phyloP scores from a whole-genome alignment of 1,139 yeast genomes.

The Pichia kudriavzevii region DNA sequence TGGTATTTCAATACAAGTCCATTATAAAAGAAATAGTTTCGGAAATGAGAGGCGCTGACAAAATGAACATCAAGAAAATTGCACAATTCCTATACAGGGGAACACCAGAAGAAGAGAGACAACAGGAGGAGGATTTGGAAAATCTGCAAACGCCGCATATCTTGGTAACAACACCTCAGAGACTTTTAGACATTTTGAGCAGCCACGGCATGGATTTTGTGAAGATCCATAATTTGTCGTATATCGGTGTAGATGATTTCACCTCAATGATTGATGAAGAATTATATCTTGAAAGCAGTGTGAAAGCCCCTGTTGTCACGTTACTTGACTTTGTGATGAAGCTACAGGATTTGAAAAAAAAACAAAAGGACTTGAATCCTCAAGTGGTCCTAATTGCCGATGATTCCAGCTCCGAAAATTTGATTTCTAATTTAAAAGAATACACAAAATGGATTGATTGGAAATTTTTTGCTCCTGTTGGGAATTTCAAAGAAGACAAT shows the following conservation, averaged over 20 bases:
- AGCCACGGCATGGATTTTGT: slow-evolving; percentile 27
- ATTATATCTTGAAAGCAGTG: slow-evolving; percentile 14
- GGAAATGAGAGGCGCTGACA: slow-evolving; percentile 2
- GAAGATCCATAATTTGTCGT: slow-evolving; percentile 22
- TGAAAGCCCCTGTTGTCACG: slow-evolving; percentile 21
- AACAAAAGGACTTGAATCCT: slow-evolving; percentile 26
- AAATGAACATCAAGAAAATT: slow-evolving; percentile 10
- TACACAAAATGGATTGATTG: slow-evolving; percentile 27
- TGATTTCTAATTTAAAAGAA: slow-evolving; percentile 21
- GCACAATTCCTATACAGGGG: slow-evolving; percentile 27
- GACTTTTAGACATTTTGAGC: slow-evolving; percentile 28
- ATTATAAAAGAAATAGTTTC: slow-evolving; percentile 15
- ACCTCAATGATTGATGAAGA: slow-evolving; percentile 23
- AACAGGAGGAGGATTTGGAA: slow-evolving; percentile 21
- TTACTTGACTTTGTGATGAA: slow-evolving; percentile 25
- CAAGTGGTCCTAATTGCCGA: slow-evolving; percentile 24
- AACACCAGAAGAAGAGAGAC: slow-evolving; percentile 18
- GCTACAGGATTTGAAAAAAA: slow-evolving; percentile 25
- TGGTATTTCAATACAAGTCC: slow-evolving; percentile 21
- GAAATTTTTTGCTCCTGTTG: slow-evolving; percentile 24
- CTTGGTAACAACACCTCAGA: slow-evolving; percentile 28
- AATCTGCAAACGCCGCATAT: slow-evolving; percentile 25
- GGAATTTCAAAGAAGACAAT: slow-evolving; percentile 18
- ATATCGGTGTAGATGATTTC: slow-evolving; percentile 28
- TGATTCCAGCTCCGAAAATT: slow-evolving; percentile 14